Evolutionary conservation across 768 basidiomycete genomes (phyloP).

Genomic region (Jaapia argillacea): DNA sequence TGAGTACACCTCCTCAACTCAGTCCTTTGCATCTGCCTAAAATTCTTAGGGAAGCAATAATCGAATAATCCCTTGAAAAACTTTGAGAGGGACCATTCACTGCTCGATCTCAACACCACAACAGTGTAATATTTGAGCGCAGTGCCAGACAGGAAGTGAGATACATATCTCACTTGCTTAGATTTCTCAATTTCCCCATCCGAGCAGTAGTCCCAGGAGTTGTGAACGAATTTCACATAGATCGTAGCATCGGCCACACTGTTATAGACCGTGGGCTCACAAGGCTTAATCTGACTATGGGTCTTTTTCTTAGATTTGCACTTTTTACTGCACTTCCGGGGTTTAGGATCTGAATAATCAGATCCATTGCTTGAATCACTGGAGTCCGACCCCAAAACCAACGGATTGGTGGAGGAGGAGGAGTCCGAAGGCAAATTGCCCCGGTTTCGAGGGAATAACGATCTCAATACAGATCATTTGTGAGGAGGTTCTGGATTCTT

Average conservation of each 20-base stretch:
- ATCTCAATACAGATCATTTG: not conserved
- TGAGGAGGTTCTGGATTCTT: not conserved
- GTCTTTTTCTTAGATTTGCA: not conserved
- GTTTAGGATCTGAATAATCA: not conserved
- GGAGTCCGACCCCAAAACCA: not conserved
- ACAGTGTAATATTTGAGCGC: not conserved
- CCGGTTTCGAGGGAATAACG: not conserved
- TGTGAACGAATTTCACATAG: not conserved
- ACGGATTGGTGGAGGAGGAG: not conserved
- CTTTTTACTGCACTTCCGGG: not conserved
- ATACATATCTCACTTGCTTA: not conserved
- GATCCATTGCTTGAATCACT: not conserved
- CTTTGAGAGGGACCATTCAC: slow-evolving; percentile 1
- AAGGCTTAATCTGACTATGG: not conserved
- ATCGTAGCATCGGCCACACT: not conserved
- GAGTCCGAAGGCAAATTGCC: too few relatives aligned
- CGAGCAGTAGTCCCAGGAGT: not conserved
- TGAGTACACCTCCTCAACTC: not conserved
- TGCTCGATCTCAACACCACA: not conserved
- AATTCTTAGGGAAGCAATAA: slow-evolving; percentile 5
- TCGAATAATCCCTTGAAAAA: slow-evolving; percentile 6
- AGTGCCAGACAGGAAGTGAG: not conserved
- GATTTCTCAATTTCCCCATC: not conserved
- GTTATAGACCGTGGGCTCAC: not conserved
- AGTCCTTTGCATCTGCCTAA: not conserved